phyloP scores from a whole-genome alignment of 2,329 filamentous ascomycete genomes.

The Biscogniauxia sp. region DNA sequence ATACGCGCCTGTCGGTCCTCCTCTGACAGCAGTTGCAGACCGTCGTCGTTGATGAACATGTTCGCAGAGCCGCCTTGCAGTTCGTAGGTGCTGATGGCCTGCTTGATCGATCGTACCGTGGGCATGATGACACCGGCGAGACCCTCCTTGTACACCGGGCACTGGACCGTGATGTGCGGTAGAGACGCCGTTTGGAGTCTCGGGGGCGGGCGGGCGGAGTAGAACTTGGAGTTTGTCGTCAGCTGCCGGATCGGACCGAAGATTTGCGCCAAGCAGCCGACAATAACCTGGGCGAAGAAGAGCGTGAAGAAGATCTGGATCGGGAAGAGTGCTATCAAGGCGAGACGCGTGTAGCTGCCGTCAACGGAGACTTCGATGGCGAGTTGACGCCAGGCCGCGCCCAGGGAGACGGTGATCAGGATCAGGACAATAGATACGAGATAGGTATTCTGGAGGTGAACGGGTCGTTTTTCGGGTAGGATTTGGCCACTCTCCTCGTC shows the following conservation, averaged over 20 bases:
- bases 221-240: constrained; percentile 75
- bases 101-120: constrained; percentile 74
- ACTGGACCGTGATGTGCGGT: constrained; percentile 79
- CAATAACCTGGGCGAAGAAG: constrained; percentile 76
- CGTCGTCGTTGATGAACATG: constrained; percentile 75
- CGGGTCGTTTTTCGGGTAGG: constrained; percentile 61
- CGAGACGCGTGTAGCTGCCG: constrained; percentile 58
- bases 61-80: constrained; percentile 75
- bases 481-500: constrained; percentile 71
- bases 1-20: constrained; percentile 62
- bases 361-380: constrained; percentile 68
- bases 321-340: constrained; percentile 63
- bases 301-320: constrained; percentile 78
- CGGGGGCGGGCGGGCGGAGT: constrained; percentile 68
- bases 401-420: constrained; percentile 64
- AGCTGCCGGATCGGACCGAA: constrained; percentile 74
- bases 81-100: constrained; percentile 74
- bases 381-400: constrained; percentile 67
- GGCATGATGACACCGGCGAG: constrained; percentile 71
- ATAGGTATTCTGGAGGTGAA: constrained; percentile 68
- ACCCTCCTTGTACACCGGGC: constrained; percentile 86
- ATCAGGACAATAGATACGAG: constrained; percentile 66
- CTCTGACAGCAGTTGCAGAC: constrained; percentile 64
- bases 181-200: constrained; percentile 56
- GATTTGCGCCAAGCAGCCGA: constrained; percentile 72